phyloP scores from a whole-genome alignment of 78 protist species.

The slime mould (Dictyostelium discoideum) region DNA sequence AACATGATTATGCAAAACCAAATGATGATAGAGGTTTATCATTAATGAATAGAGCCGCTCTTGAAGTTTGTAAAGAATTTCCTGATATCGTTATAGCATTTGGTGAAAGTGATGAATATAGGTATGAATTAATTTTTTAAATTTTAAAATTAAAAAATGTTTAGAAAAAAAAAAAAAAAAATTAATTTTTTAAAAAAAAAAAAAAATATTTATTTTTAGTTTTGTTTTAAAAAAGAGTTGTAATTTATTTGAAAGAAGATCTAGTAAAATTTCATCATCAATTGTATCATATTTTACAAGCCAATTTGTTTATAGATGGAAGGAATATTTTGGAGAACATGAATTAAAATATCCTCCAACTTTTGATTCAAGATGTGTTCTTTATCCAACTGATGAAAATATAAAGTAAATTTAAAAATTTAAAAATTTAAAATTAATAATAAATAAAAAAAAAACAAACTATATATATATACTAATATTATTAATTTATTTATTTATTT shows the following conservation, averaged over 20 bases:
- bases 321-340: constrained; percentile 62
- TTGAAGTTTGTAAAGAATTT: constrained; percentile 80
- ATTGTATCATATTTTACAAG: constrained; percentile 83
- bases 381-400: constrained; percentile 88
- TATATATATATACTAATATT: constrained; percentile 37
- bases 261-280: constrained; percentile 80
- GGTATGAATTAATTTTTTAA: not conserved
- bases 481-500: not conserved
- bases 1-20: constrained; percentile 89
- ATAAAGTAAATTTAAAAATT: constrained; percentile 57
- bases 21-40: constrained; percentile 85
- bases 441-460: too few species aligned
- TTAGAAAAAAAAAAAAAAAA: not conserved
- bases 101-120: constrained; percentile 94
- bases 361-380: constrained; percentile 94
- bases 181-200: too few species aligned
- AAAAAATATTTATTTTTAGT: not conserved
- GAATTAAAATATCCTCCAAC: constrained; percentile 87
- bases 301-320: constrained; percentile 82
- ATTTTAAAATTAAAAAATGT: too few species aligned
- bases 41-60: constrained; percentile 90
- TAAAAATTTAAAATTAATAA: too few species aligned
- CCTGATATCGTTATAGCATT: constrained; percentile 85
- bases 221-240: constrained; percentile 37
- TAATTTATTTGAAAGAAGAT: constrained; percentile 56